Base-by-base conservation (phyloP, 371 early-diverging fungal genomes). In the Apophysomyces sp. region DNA sequence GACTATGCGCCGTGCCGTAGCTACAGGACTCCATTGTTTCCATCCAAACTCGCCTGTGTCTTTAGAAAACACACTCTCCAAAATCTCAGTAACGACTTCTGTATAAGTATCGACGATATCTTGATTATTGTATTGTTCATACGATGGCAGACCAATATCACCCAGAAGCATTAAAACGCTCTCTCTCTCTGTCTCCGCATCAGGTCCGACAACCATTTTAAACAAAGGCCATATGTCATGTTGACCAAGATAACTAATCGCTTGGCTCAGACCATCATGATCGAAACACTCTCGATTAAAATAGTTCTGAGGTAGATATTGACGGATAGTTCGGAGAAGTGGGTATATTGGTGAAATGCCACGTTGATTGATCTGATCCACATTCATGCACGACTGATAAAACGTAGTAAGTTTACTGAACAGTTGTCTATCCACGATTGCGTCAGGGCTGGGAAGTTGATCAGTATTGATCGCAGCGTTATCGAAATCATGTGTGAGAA, bases 301-400 rank as follows among this genome's bases (percentile, higher is more conserved):
- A 36, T 62, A 57, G 34, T 27, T 32, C 15, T 60, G 39, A 1
- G 69, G 64, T 12, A 69, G 15, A 67, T 60, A 60, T 18, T 40
- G 41, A 55, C 69, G 61, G 26, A 87, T 69, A 9, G 39, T 51
- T 21, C 71, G 63, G 16, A 84, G 62, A 7, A 80, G 39, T n/a
- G 72, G 69, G 21, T 72, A 65, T 2, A 86, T 56, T 2, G 81
- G 79, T 11, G 61, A 44, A 0, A 76, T 71, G 8, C 77, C 77
- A 11, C 53, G 34, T 26, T 62, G 40, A 18, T 65, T 64, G 36
- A 81, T 81, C 16, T 52, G 58, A 16, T 76, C 73, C 57, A 78
- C 78, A 13, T 86, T 71, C 81, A 87, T 78, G 60, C 87, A 87
- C 11, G 84, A 68, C 31, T 51, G 39, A 60, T 84, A 85, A 8